Evolutionary conservation across 805 yeast species (phyloP), one percentile per base, ranked within the genome.

Genomic region (Scheffersomyces coipomensis): DNA sequence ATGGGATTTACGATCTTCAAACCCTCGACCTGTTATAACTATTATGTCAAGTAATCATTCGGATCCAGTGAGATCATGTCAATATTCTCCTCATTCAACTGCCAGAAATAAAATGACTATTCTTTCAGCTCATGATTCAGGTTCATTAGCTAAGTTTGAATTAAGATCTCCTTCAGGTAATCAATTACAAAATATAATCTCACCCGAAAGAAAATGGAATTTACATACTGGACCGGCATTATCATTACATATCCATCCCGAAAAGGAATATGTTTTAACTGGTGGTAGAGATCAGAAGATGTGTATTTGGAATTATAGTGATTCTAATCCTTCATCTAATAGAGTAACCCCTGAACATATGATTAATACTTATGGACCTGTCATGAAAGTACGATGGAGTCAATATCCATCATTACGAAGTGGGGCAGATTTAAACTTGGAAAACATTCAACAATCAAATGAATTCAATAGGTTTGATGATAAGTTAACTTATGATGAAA

Each of bases 221-320:
- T 95, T 96, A 3, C 98, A 91, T 56, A 78, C 88, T 2, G 96
- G 96, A 0, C 95, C 96, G 2, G 98, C 96, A 0, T 66, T 90
- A 13, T 79, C 95, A 4, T 60, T 93, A 4, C 89, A 88, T 51
- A 89, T 96, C 82, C 96, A 90, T 55, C 95, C 95, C 0, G 82
- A 80, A 27, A 58, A 73, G 26, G 96, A 90, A 46, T 86, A 83
- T 51, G 76, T 93, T 16, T 82, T 83, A 4, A 87, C 96, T 16
- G 97, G 97, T 12, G 99, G 99, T 6, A 73, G 97, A 51, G 99
- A 93, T 61, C 83, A 85, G 38, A 83, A 81, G 48, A 70, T 85
- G 25, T 88, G 85, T 44, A 79, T 85, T 3, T 88, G 95, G 91
- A 83, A 66, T 40, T 69, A 64, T 44, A 57, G 65, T 2, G 71